Base-by-base conservation (phyloP, 306 rosid genomes). In the Inga laurina region DNA sequence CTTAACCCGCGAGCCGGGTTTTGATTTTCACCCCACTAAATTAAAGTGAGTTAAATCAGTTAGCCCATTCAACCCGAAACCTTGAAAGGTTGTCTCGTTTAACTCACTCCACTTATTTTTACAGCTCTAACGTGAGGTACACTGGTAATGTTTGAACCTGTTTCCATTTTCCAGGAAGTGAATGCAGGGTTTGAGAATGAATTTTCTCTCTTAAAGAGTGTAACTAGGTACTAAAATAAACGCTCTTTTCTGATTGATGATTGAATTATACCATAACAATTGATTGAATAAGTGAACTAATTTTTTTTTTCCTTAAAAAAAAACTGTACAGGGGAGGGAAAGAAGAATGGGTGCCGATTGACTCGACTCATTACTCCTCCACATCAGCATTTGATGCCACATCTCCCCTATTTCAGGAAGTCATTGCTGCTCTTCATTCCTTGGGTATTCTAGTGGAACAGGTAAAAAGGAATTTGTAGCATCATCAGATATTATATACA, bases 141-240 rank as follows among this genome's bases (percentile, higher is more conserved):
- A 37, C 5, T 4, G 6, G 6, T 86, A 82, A 78, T 45, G 82
- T 79, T 84, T 79, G 37, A 16, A 59, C 81, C 57, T 80, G 21
- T 85, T 37, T 37, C 41, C 41, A 37, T 6, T 77, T 82, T 91
- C 79, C 86, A 93, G 98, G 98, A 46, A 81, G 73, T 91, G 91
- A 90, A 91, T 86, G 91, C 99, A 75, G 99, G 99, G 67, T 93
- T 95, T 76, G 99, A 95, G 88, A 95, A 92, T 76, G 99, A 95
- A 84, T 95, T 95, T 86, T 87, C 86, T 56, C 91, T 95, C 81
- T 86, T 95, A 85, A 95, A 91, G 84, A 89, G 86, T 78, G 74
- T 84, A 74, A 81, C 80, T 64, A 90, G 99, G 98, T 95, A 86
- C 76, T 86, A n/a, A n/a, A 84, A 59, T 15, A 56, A 62, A 65